Percentiles rank a stretch among this genome's conserved stretches.
Evolutionary conservation across 208 protist species (phyloP).

Genomic region (Sergeia podlipaevii): DNA sequence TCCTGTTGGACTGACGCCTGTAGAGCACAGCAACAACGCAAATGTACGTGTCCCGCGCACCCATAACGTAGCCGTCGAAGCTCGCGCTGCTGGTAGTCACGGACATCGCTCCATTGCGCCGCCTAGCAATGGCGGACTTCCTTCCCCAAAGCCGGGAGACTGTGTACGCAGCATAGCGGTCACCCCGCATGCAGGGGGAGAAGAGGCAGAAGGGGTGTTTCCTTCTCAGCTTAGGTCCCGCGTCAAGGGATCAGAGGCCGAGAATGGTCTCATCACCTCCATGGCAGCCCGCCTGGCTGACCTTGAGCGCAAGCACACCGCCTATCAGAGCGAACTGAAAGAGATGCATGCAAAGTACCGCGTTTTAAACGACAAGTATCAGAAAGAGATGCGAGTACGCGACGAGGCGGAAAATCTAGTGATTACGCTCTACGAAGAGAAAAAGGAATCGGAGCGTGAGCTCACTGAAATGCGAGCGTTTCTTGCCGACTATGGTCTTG

Average conservation of each 20-base stretch:
- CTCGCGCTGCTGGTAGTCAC: constrained; percentile 1
- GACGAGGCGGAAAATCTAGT: constrained; percentile 65
- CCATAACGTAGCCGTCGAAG: constrained; percentile 3
- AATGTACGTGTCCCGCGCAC: background rate
- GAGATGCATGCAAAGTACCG: constrained; percentile 66
- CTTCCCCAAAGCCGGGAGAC: background rate
- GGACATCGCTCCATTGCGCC: background rate
- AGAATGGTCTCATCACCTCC: constrained; percentile 40
- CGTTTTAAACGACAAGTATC: constrained; percentile 41
- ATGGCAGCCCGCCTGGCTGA: constrained; percentile 74
- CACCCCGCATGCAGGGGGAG: background rate
- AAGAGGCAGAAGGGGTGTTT: constrained; percentile 23
- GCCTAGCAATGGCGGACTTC: too few species aligned
- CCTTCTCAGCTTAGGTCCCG: constrained; percentile 49
- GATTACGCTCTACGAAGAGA: constrained; percentile 70
- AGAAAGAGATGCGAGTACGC: constrained; percentile 43
- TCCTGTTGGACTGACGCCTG: constrained; percentile 1
- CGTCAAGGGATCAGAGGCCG: constrained; percentile 20
- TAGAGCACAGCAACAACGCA: constrained; percentile 5
- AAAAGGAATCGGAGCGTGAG: constrained; percentile 52
- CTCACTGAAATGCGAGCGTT: constrained; percentile 40
- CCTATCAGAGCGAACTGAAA: constrained; percentile 64
- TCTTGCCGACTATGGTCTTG: constrained; percentile 41
- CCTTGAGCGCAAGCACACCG: constrained; percentile 62
- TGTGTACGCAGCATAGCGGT: background rate